Evolutionary conservation across 176 grass and related monocot species (phyloP), one percentile per base, ranked within the genome.

Genomic region (Zea luxurians): DNA sequence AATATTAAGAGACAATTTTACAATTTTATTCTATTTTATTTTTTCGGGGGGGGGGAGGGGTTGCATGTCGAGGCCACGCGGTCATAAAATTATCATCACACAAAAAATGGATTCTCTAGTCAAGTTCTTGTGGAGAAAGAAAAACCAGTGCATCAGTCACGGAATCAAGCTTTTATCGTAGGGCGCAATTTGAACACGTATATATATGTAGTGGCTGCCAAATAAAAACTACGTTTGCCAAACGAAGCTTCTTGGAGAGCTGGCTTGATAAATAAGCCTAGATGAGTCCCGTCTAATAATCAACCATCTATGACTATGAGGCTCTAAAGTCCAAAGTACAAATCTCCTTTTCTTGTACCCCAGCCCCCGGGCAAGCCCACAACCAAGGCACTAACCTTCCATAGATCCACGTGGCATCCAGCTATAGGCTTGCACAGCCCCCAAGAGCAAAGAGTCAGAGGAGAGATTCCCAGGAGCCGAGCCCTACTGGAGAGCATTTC

Each of bases 321-420:
- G 27, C 1, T 27, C 3, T 4, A 17, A 17, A 77, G 6, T n/a
- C 7, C 1, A 54, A 54, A 7, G 52, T 55, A 46, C 11, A 79
- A 74, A 8, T 61, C 20, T 78, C 20, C 75, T 41, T 70, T 79
- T 20, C 66, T 79, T 79, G 73, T 36, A 73, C 40, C 54, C 16
- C 10, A 79, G 27, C 27, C 27, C 27, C 27, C 27, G 55, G 78
- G 77, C 70, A 89, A 88, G 79, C 8, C 53, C 17, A 27, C 27
- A 0, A 27, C 60, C 68, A 71, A 16, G 68, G 46, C 68, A 67
- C 79, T 54, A 70, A 37, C 62, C 71, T 70, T 37, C 13, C 40
- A 45, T 67, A 65, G 84, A 45, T 72, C 70, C 84, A 93, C 47
- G 61, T 84, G 87, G 61, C 77, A 40, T 34, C 1, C 11, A 18